These are phyloP conservation scores for Keithomyces neogunnii DNA, from an alignment of 2,329 filamentous ascomycete genomes.

Conservation along the genomic window DNA sequence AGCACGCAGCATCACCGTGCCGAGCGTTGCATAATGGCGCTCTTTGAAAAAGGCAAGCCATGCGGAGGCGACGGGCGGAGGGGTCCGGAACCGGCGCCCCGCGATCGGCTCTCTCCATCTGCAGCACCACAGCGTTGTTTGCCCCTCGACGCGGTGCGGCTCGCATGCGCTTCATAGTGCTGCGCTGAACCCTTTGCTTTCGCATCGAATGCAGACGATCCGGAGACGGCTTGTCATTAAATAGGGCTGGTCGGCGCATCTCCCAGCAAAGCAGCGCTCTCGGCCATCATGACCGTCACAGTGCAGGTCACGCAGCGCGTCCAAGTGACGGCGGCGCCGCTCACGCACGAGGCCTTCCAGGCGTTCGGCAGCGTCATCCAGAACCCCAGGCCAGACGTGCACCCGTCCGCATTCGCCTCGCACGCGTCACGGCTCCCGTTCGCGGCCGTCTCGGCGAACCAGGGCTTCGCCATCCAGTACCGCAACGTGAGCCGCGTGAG, in stretches of 20 bases:
- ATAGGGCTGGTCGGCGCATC: background rate
- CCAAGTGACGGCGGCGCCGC: slow-evolving; percentile 49
- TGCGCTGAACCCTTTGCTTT: too few species aligned
- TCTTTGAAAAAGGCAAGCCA: too few species aligned
- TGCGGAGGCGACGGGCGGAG: slow-evolving; percentile 4
- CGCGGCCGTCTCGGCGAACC: slow-evolving; percentile 60
- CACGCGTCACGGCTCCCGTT: slow-evolving; percentile 28
- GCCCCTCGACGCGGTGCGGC: too few species aligned
- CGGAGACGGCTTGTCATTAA: too few species aligned
- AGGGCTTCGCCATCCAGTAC: slow-evolving; percentile 84
- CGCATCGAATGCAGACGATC: too few species aligned
- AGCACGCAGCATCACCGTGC: too few species aligned
- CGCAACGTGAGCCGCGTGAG: slow-evolving; percentile 65
- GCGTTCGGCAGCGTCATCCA: slow-evolving; percentile 77
- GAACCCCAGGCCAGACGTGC: slow-evolving; percentile 55
- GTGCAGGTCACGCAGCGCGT: slow-evolving; percentile 16
- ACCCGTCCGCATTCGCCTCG: slow-evolving; percentile 38
- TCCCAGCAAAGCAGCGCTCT: background rate
- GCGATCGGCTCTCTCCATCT: background rate
- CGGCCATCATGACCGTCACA: slow-evolving; percentile 16
- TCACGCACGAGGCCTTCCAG: slow-evolving; percentile 62
- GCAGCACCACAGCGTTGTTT: too few species aligned
- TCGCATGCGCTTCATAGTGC: too few species aligned
- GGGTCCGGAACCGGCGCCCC: slow-evolving; percentile 10
- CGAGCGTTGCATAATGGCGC: too few species aligned